phyloP scores from a whole-genome alignment of 2,329 filamentous ascomycete genomes.

The Magnaporthiopsis incrustans region DNA sequence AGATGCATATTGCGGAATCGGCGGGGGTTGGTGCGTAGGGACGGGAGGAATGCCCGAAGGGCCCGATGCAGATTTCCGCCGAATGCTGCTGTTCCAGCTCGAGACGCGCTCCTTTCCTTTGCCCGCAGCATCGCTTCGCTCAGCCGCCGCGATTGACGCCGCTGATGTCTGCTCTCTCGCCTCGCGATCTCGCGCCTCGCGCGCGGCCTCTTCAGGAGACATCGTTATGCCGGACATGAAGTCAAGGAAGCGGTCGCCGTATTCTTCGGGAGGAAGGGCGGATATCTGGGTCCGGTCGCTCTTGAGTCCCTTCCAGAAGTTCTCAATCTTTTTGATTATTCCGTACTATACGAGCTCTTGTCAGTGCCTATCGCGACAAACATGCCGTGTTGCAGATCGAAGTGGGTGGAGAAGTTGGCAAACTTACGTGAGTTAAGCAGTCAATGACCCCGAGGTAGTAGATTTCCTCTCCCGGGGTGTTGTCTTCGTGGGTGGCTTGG shows the following conservation, averaged over 20 bases:
- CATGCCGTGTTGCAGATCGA: not conserved
- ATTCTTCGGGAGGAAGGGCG: constrained; percentile 79
- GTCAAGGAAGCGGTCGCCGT: constrained; percentile 87
- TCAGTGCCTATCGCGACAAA: constrained; percentile 9
- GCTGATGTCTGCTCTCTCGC: constrained; percentile 42
- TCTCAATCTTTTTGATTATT: constrained; percentile 86
- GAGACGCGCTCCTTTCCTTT: constrained; percentile 26
- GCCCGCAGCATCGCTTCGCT: constrained; percentile 19
- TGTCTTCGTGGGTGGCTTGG: constrained; percentile 84
- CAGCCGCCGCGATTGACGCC: constrained; percentile 25
- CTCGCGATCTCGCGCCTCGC: constrained; percentile 45
- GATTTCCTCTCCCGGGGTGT: constrained; percentile 77
- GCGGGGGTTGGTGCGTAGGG: constrained; percentile 37
- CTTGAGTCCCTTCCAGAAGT: constrained; percentile 93
- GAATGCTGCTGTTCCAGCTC: constrained; percentile 28
- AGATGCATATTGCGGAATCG: constrained; percentile 24
- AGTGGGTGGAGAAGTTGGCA: not conserved
- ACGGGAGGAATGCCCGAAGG: constrained; percentile 32
- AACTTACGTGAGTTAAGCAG: constrained; percentile 87
- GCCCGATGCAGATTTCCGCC: constrained; percentile 16
- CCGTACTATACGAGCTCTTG: constrained; percentile 59
- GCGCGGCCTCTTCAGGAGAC: constrained; percentile 73
- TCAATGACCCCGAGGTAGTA: constrained; percentile 99
- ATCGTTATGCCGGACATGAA: constrained; percentile 90
- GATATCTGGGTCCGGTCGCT: constrained; percentile 83